Evolutionary conservation across 352 stramenopile genomes (phyloP), one percentile per base, ranked within the genome.

Genomic region (Globisporangium irregulare): DNA sequence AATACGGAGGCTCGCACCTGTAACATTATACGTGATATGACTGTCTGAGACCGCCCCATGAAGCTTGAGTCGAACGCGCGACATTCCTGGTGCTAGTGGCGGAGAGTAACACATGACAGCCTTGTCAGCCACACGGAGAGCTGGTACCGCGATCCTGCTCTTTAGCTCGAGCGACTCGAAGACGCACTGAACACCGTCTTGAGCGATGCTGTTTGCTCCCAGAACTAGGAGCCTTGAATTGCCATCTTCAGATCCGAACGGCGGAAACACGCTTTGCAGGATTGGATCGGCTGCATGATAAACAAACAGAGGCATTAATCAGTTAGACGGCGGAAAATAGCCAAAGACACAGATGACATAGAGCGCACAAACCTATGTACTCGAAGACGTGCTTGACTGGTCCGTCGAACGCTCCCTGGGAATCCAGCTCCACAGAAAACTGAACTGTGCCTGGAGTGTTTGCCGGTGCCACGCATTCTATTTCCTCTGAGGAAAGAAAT

Each of bases 261-360:
- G 64, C 9, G 64, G 64, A 46, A 59, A 59, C 24, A 69, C 57
- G 12, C 32, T 57, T 51, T 54, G 41, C 15, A 69, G 29, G 14
- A 64, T 50, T 4, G 64, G 64, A 38, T 69, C 64, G 3, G 24
- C 64, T 69, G 27, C 43, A 27, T 20, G 27, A 15, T 38, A 15
- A 15, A 10, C 29, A 59, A 32, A 20, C 7, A 53, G 50, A 15
- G 27, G 27, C 15, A 38, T 18, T 29, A 50, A 18, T n/a, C 20
- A 34, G 34, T 53, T 51, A 62, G 27, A 24, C 22, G 56, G 10
- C 29, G 18, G n/a, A 36, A 14, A 1, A 27, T 48, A n/a, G 5
- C 32, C 3, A 8, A 4, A 59, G 53, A 4, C 12, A 59, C 5
- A 22, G 15, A 32, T 24, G 12, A 4, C 2, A 38, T 14, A n/a